A percentile compares a stretch with the other conserved stretches of the same genome.
These are phyloP conservation scores for Dryas drummondii DNA, from an alignment of 306 rosid genomes.

Conservation along the genomic window DNA sequence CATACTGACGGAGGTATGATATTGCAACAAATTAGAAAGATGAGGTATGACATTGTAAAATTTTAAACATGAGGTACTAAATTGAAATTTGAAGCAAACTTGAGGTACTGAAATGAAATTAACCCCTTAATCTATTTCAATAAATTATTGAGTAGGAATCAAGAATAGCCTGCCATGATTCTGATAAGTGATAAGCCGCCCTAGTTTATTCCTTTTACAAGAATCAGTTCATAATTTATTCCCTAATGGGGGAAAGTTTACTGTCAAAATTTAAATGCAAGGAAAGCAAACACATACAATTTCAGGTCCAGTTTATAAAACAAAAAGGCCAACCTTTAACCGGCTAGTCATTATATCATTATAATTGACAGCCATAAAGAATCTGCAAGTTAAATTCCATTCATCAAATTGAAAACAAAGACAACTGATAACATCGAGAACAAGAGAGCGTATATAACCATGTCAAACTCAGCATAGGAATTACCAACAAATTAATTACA, in stretches of 20 bases:
- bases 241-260: too few relatives aligned
- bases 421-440: slow-evolving; percentile 20
- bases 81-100: too few relatives aligned
- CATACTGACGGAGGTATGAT: too few relatives aligned
- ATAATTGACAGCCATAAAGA: background rate
- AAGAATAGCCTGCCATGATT: background rate
- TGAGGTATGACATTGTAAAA: too few relatives aligned
- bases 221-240: background rate
- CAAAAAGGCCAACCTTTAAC: slow-evolving; percentile 1
- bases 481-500: background rate
- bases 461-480: background rate
- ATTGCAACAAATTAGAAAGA: too few relatives aligned
- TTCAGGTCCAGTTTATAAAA: background rate
- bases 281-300: background rate
- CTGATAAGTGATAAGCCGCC: background rate
- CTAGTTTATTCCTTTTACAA: background rate
- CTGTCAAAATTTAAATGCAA: too few relatives aligned
- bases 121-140: background rate
- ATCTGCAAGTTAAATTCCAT: slow-evolving; percentile 1
- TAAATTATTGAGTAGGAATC: background rate
- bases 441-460: slow-evolving; percentile 6
- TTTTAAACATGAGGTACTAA: too few relatives aligned
- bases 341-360: background rate
- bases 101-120: too few relatives aligned
- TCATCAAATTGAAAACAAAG: background rate